phyloP scores from a whole-genome alignment of 345 rosid genomes.

The rapeseed (Brassica napus) region DNA sequence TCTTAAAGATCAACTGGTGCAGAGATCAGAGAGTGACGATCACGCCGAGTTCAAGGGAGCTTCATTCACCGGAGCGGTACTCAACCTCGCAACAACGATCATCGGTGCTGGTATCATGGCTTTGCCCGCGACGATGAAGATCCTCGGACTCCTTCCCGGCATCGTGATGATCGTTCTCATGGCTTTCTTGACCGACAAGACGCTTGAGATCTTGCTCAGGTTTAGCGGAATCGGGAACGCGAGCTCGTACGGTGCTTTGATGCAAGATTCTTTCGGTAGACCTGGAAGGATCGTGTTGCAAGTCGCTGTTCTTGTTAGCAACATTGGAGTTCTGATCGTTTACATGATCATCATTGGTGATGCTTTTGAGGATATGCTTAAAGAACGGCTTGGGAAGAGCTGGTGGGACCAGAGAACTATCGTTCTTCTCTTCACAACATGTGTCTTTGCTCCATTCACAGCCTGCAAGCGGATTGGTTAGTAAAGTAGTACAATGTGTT shows the following conservation, averaged over 20 bases:
- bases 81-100: constrained; percentile 81
- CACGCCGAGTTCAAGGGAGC: constrained; percentile 82
- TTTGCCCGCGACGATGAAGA: constrained; percentile 91
- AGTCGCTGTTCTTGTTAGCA: constrained; percentile 67
- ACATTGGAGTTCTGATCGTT: constrained; percentile 85
- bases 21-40: constrained; percentile 46
- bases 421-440: constrained; percentile 66
- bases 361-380: constrained; percentile 77
- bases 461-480: constrained; percentile 79
- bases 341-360: constrained; percentile 99
- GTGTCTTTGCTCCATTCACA: constrained; percentile 73
- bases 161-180: constrained; percentile 62
- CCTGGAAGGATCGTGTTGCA: constrained; percentile 66
- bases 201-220: constrained; percentile 78
- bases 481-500: constrained; percentile 6
- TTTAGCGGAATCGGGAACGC: constrained; percentile 69
- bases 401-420: constrained; percentile 78
- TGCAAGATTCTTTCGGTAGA: constrained; percentile 90
- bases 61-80: constrained; percentile 85
- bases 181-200: constrained; percentile 82
- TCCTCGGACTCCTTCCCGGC: constrained; percentile 74
- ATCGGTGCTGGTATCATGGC: constrained; percentile 99
- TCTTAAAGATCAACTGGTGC: constrained; percentile 61
- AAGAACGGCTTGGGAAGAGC: constrained; percentile 79
- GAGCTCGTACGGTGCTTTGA: constrained; percentile 72